A percentile compares a stretch with the other conserved stretches of the same genome.
Evolutionary conservation across 768 basidiomycete species (phyloP).

Genomic region (Pluteus cervinus): DNA sequence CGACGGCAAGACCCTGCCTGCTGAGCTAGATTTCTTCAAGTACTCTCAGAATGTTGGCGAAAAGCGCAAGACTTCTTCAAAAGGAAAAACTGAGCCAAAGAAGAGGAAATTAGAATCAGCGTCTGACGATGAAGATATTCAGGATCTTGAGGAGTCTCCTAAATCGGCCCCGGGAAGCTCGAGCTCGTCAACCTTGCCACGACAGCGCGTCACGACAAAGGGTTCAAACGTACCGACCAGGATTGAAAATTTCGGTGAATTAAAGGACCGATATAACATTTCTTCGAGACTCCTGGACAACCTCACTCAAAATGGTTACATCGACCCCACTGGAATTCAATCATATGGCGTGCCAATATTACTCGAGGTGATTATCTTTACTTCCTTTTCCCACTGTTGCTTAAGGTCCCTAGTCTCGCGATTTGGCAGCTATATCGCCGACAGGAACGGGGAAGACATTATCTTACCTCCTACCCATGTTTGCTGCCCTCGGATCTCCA

Average conservation of each 20-base stretch:
- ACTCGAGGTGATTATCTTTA: constrained; percentile 52
- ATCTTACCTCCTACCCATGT: constrained; percentile 81
- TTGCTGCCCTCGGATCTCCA: constrained; percentile 55
- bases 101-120: neutral
- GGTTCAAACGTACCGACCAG: constrained; percentile 63
- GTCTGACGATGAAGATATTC: constrained; percentile 18
- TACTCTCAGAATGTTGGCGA: constrained; percentile 56
- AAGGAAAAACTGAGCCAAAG: too few relatives aligned
- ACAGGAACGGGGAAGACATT: constrained; percentile 98
- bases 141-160: constrained; percentile 9
- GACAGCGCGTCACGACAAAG: constrained; percentile 70
- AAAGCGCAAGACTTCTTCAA: constrained; percentile 37
- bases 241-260: constrained; percentile 50
- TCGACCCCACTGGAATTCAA: constrained; percentile 76
- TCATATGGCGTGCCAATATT: constrained; percentile 75
- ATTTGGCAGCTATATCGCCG: constrained; percentile 91
- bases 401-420: constrained; percentile 49
- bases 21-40: constrained; percentile 89
- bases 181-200: constrained; percentile 20
- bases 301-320: constrained; percentile 53
- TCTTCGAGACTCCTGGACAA: constrained; percentile 60
- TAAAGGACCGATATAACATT: constrained; percentile 53
- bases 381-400: neutral
- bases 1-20: constrained; percentile 40
- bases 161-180: constrained; percentile 9